Evolutionary conservation across 2,329 filamentous ascomycete genomes (phyloP).

Genomic region (Akanthomyces dipterigenus): DNA sequence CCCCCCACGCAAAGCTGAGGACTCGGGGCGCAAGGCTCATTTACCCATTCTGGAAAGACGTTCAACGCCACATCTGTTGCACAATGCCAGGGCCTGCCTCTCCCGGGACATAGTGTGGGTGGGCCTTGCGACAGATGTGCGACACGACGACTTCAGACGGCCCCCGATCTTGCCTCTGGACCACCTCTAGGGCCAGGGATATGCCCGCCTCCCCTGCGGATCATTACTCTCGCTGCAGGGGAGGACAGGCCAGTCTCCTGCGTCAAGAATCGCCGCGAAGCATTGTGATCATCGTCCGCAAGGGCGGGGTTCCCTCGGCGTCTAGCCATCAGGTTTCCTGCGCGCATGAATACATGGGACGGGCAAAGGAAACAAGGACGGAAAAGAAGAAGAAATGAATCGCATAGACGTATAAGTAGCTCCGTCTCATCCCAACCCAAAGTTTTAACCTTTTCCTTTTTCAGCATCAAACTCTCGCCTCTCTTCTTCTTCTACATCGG

Average conservation of each 20-base stretch:
- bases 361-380: neutral
- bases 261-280: too few species aligned
- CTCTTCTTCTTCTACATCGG: neutral
- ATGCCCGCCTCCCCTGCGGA: neutral
- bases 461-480: neutral
- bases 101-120: neutral
- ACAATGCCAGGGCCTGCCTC: neutral
- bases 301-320: too few species aligned
- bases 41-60: neutral
- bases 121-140: neutral
- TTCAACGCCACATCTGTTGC: conserved; percentile 5
- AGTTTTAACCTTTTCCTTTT: neutral
- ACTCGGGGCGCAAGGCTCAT: too few species aligned
- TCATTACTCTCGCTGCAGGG: neutral
- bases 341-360: neutral
- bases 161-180: neutral
- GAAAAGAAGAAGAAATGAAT: neutral
- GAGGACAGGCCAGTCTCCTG: too few species aligned
- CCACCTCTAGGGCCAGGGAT: neutral
- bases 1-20: too few species aligned
- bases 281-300: too few species aligned
- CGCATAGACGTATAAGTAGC: neutral
- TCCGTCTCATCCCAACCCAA: neutral
- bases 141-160: neutral
- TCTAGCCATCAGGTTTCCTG: too few species aligned